Base-by-base conservation (phyloP, 495 filamentous ascomycete genomes). In the Cryomyces minteri region DNA sequence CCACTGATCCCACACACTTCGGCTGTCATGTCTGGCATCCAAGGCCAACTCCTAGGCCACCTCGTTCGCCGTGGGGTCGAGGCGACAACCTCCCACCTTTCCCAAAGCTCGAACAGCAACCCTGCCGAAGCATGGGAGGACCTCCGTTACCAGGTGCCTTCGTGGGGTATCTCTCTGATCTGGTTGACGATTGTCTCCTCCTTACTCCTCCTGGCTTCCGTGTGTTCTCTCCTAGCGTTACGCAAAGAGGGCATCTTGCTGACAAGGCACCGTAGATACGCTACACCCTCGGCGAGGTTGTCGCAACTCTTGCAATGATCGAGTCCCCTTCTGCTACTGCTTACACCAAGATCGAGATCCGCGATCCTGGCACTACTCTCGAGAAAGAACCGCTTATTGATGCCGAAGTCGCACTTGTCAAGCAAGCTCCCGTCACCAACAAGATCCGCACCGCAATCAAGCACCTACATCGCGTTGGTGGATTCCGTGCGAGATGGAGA, bases 241-340 rank as follows among this genome's bases (percentile, higher is more conserved):
- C 40, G 9, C 10, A 41, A 14, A 10, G 1, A 9, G 9, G 29
- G 31, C 44, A 36, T 43, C 10, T 32, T 30, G 6, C 40, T 30
- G 4, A 32, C 32, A 46, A 18, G 36, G 33, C 7, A 18, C 7
- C 32, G 5, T 28, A 18, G n/a, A 29, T 40, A 71, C 67, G 45
- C 72, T 82, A 82, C 59, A 74, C 73, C 29, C 70, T 79, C 48
- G 68, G 68, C 33, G 49, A 66, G 33, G 67, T 82, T 25, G 63
- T 82, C 12, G 62, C 69, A 5, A 74, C 73, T 7, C 64, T 83
- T 12, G 68, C 76, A 41, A 69, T 71, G 46, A 60, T 83, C 48
- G 79, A 83, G 58, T 68, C 69, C 43, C 65, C 77, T 32, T 71
- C 73, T 48, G 69, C 74, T 8, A 66, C 73, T 43, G 66, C 75